These are phyloP conservation scores for Peterozyma toletana DNA, from an alignment of 805 yeast genomes.

Conservation along the genomic window DNA sequence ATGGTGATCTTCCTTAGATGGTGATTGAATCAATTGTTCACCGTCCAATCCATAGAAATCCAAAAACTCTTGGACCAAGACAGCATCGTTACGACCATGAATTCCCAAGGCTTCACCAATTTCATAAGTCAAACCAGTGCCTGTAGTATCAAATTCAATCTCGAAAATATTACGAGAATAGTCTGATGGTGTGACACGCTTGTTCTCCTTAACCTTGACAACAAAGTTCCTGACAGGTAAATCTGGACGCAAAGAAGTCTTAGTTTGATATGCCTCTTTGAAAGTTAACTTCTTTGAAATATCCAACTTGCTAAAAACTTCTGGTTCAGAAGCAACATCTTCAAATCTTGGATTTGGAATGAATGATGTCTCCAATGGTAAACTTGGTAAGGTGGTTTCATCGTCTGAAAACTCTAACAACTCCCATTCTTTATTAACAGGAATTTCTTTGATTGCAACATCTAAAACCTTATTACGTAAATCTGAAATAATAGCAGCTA, in stretches of 20 bases:
- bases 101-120: constrained; percentile 97
- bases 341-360: constrained; percentile 52
- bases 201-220: constrained; percentile 86
- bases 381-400: constrained; percentile 34
- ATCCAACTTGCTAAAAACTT: constrained; percentile 29
- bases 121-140: constrained; percentile 85
- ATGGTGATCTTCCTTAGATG: constrained; percentile 55
- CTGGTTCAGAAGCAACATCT: constrained; percentile 31
- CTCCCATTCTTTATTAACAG: constrained; percentile 24
- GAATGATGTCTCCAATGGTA: constrained; percentile 60
- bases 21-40: constrained; percentile 60
- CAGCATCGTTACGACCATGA: constrained; percentile 77
- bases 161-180: constrained; percentile 95
- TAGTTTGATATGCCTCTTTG: constrained; percentile 66
- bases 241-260: constrained; percentile 76
- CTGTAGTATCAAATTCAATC: constrained; percentile 85
- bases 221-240: constrained; percentile 77
- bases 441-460: constrained; percentile 32
- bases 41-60: constrained; percentile 64
- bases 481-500: constrained; percentile 64
- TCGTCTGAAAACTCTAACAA: constrained; percentile 8
- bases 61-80: constrained; percentile 63
- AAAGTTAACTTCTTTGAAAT: constrained; percentile 69
- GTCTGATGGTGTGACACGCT: constrained; percentile 81
- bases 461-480: constrained; percentile 52